A percentile compares a stretch with the other conserved stretches of the same genome.
Conservation (phyloP, 768 basidiomycete species). For the Coprinellus aureogranulatus region DNA sequence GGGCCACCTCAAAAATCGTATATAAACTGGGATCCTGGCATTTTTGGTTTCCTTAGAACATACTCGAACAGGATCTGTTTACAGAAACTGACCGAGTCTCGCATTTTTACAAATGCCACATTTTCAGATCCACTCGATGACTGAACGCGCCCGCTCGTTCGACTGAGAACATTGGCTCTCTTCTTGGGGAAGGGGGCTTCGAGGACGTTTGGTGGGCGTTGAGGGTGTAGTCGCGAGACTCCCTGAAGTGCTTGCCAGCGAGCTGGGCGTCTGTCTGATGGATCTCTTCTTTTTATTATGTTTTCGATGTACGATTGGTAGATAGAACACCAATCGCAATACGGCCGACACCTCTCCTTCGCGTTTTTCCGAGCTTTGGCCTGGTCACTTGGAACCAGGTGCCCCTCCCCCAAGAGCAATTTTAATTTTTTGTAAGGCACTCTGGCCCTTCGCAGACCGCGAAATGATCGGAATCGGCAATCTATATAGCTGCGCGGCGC, state of each 20-base stretch:
- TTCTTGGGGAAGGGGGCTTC: conserved; percentile 47
- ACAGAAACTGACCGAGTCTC: conserved; percentile 80
- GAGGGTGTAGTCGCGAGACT: conserved; percentile 23
- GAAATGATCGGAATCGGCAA: too few species aligned
- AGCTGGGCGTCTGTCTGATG: conserved; percentile 63
- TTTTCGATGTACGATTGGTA: too few species aligned
- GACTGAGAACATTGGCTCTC: conserved; percentile 59
- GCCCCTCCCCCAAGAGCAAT: too few species aligned
- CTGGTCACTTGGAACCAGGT: too few species aligned
- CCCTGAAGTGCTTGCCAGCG: conserved; percentile 41
- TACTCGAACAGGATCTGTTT: conserved; percentile 82
- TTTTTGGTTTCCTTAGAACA: conserved; percentile 52
- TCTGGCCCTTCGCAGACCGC: too few species aligned
- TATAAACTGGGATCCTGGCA: conserved; percentile 20
- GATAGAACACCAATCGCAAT: too few species aligned
- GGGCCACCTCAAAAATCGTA: conserved; percentile 24
- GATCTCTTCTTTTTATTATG: conserved; percentile 30
- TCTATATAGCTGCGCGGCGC: too few species aligned
- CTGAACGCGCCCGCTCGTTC: conserved; percentile 57
- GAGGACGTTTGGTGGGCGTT: conserved; percentile 60
- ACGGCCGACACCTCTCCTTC: too few species aligned
- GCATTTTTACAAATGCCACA: conserved; percentile 77
- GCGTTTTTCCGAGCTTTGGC: too few species aligned
- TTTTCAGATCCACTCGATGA: conserved; percentile 74
- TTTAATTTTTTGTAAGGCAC: too few species aligned